Evolutionary conservation across 129 eudicot genomes (phyloP).

Genomic region (Helianthus annuus): DNA sequence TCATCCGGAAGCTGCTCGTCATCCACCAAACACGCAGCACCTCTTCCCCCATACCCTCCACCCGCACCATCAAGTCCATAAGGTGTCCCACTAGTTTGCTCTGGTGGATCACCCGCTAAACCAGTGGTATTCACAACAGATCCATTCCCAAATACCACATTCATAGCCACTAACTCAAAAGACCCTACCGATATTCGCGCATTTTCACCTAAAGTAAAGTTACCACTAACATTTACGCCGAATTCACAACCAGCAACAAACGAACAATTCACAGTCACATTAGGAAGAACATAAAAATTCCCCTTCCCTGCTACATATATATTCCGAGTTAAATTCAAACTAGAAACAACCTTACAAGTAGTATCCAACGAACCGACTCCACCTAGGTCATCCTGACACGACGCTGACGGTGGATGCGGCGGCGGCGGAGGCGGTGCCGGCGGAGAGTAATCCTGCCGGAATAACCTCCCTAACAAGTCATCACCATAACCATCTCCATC

Average conservation of each 20-base stretch:
- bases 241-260: conserved; percentile 60
- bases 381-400: conserved; percentile 73
- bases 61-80: conserved; percentile 84
- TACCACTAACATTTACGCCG: conserved; percentile 63
- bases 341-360: conserved; percentile 70
- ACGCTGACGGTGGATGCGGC: conserved; percentile 81
- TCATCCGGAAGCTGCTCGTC: conserved; percentile 70
- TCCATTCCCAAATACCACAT: conserved; percentile 56
- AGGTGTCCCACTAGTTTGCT: conserved; percentile 94
- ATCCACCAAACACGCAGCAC: conserved; percentile 84
- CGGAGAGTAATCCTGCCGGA: conserved; percentile 88
- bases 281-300: conserved; percentile 66
- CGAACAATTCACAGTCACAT: conserved; percentile 59
- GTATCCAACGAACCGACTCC: conserved; percentile 89
- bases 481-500: conserved; percentile 2
- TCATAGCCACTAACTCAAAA: conserved; percentile 54
- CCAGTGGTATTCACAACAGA: conserved; percentile 69
- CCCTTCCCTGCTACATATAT: conserved; percentile 87
- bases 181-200: conserved; percentile 53
- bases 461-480: conserved; percentile 23
- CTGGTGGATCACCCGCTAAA: conserved; percentile 74
- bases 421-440: conserved; percentile 99
- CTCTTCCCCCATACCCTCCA: conserved; percentile 94
- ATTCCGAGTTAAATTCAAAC: conserved; percentile 54
- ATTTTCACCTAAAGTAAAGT: conserved; percentile 74